Evolutionary conservation across 768 basidiomycete genomes (phyloP), one percentile per base, ranked within the genome.

Genomic region (Austroboletus eburneus): DNA sequence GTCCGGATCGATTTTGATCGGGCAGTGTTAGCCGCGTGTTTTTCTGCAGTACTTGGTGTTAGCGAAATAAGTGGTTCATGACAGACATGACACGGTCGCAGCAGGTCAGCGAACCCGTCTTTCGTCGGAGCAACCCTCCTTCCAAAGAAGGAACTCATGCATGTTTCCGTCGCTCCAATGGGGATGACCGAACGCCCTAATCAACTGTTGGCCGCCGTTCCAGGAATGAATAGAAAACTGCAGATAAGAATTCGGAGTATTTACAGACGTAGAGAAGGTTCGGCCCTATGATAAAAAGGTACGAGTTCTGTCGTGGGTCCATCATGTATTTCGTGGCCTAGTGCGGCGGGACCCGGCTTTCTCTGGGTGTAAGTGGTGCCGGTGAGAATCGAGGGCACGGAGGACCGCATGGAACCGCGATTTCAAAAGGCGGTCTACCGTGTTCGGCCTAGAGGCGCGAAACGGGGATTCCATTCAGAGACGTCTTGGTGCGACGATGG

Each of bases 341-440:
- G 43, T 22, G 25, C 32, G 5, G 5, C 27, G 27, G 22, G 17
- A 44, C 10, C 12, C 33, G 10, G 40, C n/a, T 35, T 36, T 44
- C 44, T 34, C 27, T 33, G 43, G 17, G 16, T 38, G 12, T 33
- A 39, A 44, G 45, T 38, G 29, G 33, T 22, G 34, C 43, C 29
- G 53, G 23, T 42, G 44, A 46, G 48, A 48, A 53, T 40, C 32
- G 32, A 24, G 40, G 21, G 8, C 37, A 36, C 38, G 42, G 34
- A 16, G 39, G 21, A 30, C 27, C 39, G 29, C 57, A 46, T 27
- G 53, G 36, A 42, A 36, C 23, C n/a, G 20, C 17, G 25, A 46
- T 37, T 41, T 43, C 21, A 23, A 45, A 27, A 45, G 33, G 18
- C 32, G 23, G 42, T 25, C 25, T 12, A 44, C 33, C 32, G 6